phyloP scores from a whole-genome alignment of 805 yeast genomes.

The Saccharomycopsis sp. region DNA sequence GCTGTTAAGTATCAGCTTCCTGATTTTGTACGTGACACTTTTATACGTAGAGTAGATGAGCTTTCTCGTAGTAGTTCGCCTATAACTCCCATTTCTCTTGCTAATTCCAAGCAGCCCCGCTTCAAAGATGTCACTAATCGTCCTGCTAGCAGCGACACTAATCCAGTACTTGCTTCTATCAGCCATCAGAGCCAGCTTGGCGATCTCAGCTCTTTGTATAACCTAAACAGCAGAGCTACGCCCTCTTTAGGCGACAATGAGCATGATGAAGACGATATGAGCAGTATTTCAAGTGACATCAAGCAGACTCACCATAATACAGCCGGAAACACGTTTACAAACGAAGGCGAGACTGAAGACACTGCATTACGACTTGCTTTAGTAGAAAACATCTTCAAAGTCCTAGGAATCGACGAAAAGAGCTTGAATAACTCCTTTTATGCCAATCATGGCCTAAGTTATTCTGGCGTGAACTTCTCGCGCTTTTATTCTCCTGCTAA shows the following conservation, averaged over 20 bases:
- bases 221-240: no score
- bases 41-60: slow-evolving; percentile 38
- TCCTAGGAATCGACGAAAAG: slow-evolving; percentile 54
- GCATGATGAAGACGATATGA: slow-evolving; percentile 1
- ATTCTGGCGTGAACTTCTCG: neutral
- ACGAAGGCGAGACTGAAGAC: slow-evolving; percentile 65
- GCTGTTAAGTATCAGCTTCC: slow-evolving; percentile 48
- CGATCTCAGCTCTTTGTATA: neutral
- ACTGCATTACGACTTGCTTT: slow-evolving; percentile 55
- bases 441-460: neutral
- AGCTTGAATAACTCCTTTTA: slow-evolving; percentile 24
- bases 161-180: neutral
- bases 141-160: neutral
- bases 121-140: no score
- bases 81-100: slow-evolving; percentile 22
- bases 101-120: slow-evolving; percentile 15
- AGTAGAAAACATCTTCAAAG: slow-evolving; percentile 61
- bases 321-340: slow-evolving; percentile 27
- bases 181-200: neutral
- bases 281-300: slow-evolving; percentile 4
- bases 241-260: no score
- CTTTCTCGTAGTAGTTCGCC: slow-evolving; percentile 22
- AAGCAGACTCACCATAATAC: slow-evolving; percentile 18
- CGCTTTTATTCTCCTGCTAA: neutral
- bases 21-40: slow-evolving; percentile 51